Percentiles rank a stretch among this genome's conserved stretches.
These are phyloP conservation scores for Rhynchospora tenuis DNA, from an alignment of 176 grass and related monocot genomes.

Conservation along the genomic window DNA sequence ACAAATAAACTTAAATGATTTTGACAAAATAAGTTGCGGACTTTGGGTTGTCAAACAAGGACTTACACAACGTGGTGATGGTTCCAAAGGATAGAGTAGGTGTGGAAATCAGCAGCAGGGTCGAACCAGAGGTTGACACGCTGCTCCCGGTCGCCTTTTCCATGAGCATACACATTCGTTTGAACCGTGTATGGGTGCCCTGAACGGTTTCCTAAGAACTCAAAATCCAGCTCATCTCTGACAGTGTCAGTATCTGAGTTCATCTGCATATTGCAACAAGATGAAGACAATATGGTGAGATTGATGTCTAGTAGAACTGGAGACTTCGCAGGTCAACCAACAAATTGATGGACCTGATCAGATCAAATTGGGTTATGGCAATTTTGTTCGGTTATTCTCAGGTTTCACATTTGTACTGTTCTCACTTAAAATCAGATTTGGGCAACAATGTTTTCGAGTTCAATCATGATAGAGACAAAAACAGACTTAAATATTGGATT, in stretches of 20 bases:
- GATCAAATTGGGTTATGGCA: background rate
- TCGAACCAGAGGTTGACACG: conserved; percentile 39
- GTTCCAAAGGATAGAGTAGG: conserved; percentile 16
- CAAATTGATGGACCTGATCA: background rate
- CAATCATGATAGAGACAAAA: background rate
- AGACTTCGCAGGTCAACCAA: background rate
- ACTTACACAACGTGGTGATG: conserved; percentile 5
- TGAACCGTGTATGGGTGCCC: conserved; percentile 40
- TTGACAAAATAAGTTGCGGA: background rate
- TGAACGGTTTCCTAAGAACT: conserved; percentile 39
- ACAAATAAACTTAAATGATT: background rate
- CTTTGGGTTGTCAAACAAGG: background rate
- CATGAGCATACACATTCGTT: conserved; percentile 34
- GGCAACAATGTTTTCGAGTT: background rate
- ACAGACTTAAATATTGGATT: background rate
- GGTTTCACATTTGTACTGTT: background rate
- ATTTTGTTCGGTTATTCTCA: background rate
- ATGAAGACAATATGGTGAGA: background rate
- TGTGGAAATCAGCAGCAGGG: background rate
- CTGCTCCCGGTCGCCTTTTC: conserved; percentile 36
- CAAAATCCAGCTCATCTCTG: conserved; percentile 32
- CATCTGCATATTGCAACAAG: background rate
- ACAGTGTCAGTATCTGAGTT: background rate
- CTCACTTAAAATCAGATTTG: background rate
- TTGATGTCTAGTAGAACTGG: background rate